Base-by-base conservation (phyloP, 176 grass and related monocot species). In the Cymbopogon citratus region DNA sequence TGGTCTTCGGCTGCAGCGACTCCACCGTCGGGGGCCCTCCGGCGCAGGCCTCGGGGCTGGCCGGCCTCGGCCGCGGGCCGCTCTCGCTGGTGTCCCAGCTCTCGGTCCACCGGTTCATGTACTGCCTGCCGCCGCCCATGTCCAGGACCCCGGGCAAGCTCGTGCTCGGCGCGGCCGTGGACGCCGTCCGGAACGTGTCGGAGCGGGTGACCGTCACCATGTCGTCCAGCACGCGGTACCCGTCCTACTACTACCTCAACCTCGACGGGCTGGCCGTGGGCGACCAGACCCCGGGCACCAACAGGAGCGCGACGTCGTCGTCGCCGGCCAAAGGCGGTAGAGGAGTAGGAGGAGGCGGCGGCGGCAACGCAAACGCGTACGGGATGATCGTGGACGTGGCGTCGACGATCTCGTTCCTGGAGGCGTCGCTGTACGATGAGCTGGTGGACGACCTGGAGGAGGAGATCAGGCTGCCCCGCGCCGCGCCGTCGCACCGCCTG, bases 371-470 rank as follows among this genome's bases (percentile, higher is more conserved):
- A 21, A 12, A 88, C 74, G 63, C 79, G 21, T 76, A 78, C 81
- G 82, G 82, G 39, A 86, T 92, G 83, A 84, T 92, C 87, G 73
- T 92, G 69, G 90, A 92, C 79, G 51, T 88, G 9, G 90, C 87
- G 62, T 90, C 90, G 29, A 85, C 90, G 29, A 85, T 92, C 78
- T 81, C 86, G 76, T 86, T 86, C 61, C 80, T 92, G 62, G 79
- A 92, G 65, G 24, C 13, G 41, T 74, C 86, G 19, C 77, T 92
- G 83, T 92, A 89, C 87, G 75, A 90, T 0, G 84, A 86, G 79
- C 75, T 92, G 28, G 66, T 29, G 52, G 33, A 71, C 38, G 87
- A 85, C 63, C 80, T 90, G 80, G 83, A 87, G 90, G 26, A 84
- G 63, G 83, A 86, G 84, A 84, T 89, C 40, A 23, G 85, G 84